Evolutionary conservation across 345 rosid species (phyloP), one percentile per base, ranked within the genome.

Genomic region (Lepidium aucheri): DNA sequence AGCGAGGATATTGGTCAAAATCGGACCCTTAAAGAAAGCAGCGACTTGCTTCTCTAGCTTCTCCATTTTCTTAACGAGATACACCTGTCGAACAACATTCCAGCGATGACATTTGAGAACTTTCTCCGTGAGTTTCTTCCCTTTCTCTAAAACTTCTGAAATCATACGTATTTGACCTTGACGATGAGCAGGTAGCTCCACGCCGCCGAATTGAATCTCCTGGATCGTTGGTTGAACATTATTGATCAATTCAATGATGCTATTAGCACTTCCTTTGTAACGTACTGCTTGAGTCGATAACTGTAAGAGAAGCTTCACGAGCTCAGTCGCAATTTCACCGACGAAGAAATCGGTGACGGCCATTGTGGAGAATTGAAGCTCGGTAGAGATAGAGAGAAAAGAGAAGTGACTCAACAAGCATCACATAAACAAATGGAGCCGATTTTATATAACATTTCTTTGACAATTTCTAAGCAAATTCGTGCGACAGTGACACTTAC

Each of bases 161-260:
- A 93, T 74, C 20, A 70, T 77, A 67, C 86, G 78, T 35, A 92
- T 89, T 47, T 87, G 93, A 52, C 18, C n/a, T 13, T 92, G 98
- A 7, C 98, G 96, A 11, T 26, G 0, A 10, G 76, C 45, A 7
- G 91, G 79, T 4, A 92, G 82, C 65, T 93, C 98, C 5, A 85
- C 94, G 74, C 96, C 98, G 60, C 92, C 69, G 76, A 54, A 85
- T 34, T 87, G 86, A 46, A 86, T 86, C 78, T 92, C 96, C 0
- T 17, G 67, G 75, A 89, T 74, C 15, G 79, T 83, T 8, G 91
- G 89, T 3, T 50, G 65, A 40, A 86, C 75, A 0, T 38, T 55
- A 0, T 81, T 9, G 53, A 88, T 73, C 61, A 67, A 45, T 3
- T 1, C 1, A 1, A 47, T 67, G 51, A 90, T 81, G 0, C 74